Percentiles rank a stretch among this genome's conserved stretches.
Conservation (phyloP, 139 green algal genomes). For the Picochlorum costavermella region DNA sequence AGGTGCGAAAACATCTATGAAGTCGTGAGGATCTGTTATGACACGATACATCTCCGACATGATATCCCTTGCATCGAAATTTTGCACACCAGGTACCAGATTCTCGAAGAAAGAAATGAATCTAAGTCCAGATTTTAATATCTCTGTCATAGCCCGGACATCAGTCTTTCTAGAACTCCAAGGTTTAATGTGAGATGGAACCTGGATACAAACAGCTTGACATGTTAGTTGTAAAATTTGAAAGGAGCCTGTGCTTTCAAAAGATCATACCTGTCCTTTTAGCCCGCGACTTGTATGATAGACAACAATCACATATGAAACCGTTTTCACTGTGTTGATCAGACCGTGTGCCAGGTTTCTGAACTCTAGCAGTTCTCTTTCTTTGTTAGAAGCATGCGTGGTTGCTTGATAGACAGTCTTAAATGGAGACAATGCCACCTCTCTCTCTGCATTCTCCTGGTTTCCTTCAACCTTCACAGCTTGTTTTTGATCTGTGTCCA, state of each 20-base stretch:
- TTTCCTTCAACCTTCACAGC: constrained; percentile 10
- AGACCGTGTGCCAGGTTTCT: constrained; percentile 33
- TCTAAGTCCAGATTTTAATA: constrained; percentile 17
- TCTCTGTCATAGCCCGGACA: constrained; percentile 18
- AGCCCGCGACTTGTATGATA: constrained; percentile 31
- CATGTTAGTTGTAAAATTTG: not conserved
- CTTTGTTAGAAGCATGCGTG: not conserved
- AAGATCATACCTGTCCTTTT: not conserved
- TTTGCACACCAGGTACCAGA: not conserved
- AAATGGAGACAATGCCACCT: not conserved
- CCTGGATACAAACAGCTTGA: constrained; percentile 11
- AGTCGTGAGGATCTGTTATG: constrained; percentile 69
- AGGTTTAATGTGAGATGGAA: constrained; percentile 18
- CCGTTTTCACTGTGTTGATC: constrained; percentile 33
- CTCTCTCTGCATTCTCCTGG: not conserved
- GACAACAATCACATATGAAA: constrained; percentile 23
- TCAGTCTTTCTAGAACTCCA: constrained; percentile 20
- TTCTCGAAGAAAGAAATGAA: constrained; percentile 9
- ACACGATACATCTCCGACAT: constrained; percentile 76
- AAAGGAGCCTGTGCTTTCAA: not conserved
- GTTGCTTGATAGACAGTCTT: not conserved
- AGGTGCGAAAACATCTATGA: constrained; percentile 73
- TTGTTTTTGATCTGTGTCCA: constrained; percentile 56
- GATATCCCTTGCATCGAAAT: constrained; percentile 55
- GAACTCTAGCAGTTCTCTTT: constrained; percentile 11